Conservation (phyloP, 139 green algal genomes). For the Chlamydomonas eustigma region DNA sequence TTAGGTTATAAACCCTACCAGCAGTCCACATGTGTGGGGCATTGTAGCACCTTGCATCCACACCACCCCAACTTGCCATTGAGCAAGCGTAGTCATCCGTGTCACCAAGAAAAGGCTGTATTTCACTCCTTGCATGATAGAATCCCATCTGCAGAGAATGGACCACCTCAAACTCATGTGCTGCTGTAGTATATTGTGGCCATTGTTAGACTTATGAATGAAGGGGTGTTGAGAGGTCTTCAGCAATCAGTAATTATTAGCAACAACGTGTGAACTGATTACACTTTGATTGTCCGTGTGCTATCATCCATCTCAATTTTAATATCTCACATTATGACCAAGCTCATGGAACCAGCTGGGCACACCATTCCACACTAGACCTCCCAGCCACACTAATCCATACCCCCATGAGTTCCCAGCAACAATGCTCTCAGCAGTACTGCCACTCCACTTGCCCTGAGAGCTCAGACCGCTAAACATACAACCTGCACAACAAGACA, state of each 20-base stretch:
- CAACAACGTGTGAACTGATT: too few relatives aligned
- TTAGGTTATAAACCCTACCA: too few relatives aligned
- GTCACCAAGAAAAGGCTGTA: background rate
- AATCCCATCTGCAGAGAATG: slow-evolving; percentile 2
- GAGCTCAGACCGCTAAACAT: background rate
- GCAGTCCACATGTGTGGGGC: slow-evolving; percentile 5
- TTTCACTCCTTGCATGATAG: background rate
- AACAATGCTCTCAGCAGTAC: background rate
- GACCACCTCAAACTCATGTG: too few relatives aligned
- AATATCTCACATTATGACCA: slow-evolving; percentile 14
- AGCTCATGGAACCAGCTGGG: slow-evolving; percentile 12
- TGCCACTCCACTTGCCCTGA: background rate
- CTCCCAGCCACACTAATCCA: slow-evolving; percentile 7
- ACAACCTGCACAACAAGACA: too few relatives aligned
- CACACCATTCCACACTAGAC: background rate
- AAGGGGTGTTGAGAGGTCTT: too few relatives aligned
- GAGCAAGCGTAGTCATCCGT: background rate
- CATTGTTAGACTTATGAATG: too few relatives aligned
- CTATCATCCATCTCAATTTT: too few relatives aligned
- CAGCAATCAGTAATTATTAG: too few relatives aligned
- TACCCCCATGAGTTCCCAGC: slow-evolving; percentile 5
- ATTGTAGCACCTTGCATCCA: background rate
- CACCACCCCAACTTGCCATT: background rate
- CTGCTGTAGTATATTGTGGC: too few relatives aligned
- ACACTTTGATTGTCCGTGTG: too few relatives aligned